Conservation (phyloP, 495 filamentous ascomycete species). For the Apiosordaria backusii region DNA sequence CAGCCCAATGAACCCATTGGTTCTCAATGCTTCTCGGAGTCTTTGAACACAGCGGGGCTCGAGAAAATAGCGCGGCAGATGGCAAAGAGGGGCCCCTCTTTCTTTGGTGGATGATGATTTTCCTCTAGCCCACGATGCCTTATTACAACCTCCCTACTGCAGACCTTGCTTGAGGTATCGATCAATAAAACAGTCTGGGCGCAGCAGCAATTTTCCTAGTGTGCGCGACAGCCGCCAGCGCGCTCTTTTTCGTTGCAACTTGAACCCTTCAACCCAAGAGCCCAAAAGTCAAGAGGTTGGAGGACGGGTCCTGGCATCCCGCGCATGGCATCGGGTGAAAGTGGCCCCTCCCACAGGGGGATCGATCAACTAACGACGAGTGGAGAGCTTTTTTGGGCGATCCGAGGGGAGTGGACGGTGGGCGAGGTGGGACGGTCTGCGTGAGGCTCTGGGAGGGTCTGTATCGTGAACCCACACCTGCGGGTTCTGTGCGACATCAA, state of each 20-base stretch:
- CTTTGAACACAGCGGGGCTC: not conserved
- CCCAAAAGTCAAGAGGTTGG: not conserved
- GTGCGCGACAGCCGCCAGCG: not conserved
- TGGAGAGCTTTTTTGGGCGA: slow-evolving; percentile 30
- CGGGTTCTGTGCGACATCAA: slow-evolving; percentile 40
- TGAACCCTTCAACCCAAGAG: not conserved
- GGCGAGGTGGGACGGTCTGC: slow-evolving; percentile 7
- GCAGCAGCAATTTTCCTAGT: not conserved
- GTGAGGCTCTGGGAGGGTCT: slow-evolving; percentile 43
- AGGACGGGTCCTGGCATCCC: slow-evolving; percentile 9
- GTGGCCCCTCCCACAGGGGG: slow-evolving; percentile 26
- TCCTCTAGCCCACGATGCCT: not conserved
- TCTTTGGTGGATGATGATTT: not conserved
- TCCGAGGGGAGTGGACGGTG: slow-evolving; percentile 19
- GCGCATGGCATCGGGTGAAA: slow-evolving; percentile 27
- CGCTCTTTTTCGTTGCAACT: not conserved
- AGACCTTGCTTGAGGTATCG: not conserved
- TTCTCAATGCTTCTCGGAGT: not conserved
- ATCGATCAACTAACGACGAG: slow-evolving; percentile 20
- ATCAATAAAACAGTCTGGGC: not conserved
- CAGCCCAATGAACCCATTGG: not conserved
- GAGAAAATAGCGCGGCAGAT: too few relatives aligned
- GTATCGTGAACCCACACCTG: slow-evolving; percentile 39
- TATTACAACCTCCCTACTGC: not conserved
- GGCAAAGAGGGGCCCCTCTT: not conserved